Evolutionary conservation across 1,139 yeast genomes (phyloP).

Genomic region (Blastobotrys ciferrii): DNA sequence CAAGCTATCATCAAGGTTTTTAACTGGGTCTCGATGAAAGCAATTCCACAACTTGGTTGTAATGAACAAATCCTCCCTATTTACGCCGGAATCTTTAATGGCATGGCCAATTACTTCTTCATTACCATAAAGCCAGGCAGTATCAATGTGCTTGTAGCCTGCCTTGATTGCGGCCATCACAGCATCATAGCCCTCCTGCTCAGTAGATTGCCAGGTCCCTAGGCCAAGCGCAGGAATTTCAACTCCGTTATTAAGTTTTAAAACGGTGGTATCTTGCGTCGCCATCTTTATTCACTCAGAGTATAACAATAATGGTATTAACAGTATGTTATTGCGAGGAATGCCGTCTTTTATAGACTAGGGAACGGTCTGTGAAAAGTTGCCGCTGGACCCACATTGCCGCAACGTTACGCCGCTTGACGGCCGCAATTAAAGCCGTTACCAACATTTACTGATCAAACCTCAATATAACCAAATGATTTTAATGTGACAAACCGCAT

Average conservation of each 20-base stretch:
- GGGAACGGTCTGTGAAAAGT: no score
- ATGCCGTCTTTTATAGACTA: no score
- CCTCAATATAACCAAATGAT: no score
- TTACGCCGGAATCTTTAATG: conserved; percentile 48
- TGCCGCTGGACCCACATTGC: no score
- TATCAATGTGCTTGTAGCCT: conserved; percentile 60
- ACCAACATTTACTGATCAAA: no score
- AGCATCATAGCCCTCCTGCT: conserved; percentile 40
- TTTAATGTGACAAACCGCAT: no score
- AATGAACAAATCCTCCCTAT: conserved; percentile 51
- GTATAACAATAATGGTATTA: no score
- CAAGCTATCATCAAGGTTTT: conserved; percentile 61
- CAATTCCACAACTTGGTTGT: conserved; percentile 51
- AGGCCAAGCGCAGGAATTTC: conserved; percentile 56
- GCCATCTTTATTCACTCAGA: no score
- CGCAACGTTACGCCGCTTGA: no score
- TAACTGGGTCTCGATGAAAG: conserved; percentile 54
- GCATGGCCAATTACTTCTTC: conserved; percentile 58
- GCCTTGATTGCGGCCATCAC: conserved; percentile 46
- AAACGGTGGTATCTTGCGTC: no score
- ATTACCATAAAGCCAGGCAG: conserved; percentile 56
- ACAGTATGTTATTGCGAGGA: no score
- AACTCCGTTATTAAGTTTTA: conserved; percentile 34
- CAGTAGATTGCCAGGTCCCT: conserved; percentile 53
- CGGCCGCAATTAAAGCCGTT: no score